phyloP scores from a whole-genome alignment of 768 basidiomycete species.

The Panaeolus papilionaceus region DNA sequence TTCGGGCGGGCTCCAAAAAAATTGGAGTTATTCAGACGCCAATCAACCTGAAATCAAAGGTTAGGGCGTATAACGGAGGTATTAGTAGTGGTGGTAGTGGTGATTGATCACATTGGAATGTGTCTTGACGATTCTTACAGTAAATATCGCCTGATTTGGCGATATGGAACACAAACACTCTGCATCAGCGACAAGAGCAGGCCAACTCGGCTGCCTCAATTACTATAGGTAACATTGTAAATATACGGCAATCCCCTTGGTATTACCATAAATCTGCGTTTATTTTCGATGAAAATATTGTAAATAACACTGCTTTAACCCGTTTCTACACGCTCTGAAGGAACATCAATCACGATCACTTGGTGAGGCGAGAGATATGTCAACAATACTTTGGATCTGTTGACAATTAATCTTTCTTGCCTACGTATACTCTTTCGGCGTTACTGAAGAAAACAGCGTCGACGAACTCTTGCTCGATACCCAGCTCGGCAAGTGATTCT shows the following conservation, averaged over 20 bases:
- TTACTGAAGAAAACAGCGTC: slow-evolving; percentile 73
- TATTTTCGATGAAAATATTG: slow-evolving; percentile 3
- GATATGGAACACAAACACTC: neutral
- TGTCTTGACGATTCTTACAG: neutral
- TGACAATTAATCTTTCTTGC: slow-evolving; percentile 23
- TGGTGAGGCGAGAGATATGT: neutral
- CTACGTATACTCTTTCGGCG: slow-evolving; percentile 53
- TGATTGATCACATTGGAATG: slow-evolving; percentile 1
- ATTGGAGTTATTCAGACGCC: neutral
- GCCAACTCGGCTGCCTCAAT: too few species aligned
- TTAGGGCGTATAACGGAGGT: neutral
- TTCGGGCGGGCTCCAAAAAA: neutral
- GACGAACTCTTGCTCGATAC: slow-evolving; percentile 76
- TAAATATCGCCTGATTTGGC: slow-evolving; percentile 13
- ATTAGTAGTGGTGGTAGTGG: neutral
- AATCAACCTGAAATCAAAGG: neutral
- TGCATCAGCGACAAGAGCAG: neutral
- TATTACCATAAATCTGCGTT: neutral
- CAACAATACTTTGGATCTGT: neutral
- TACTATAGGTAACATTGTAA: too few species aligned
- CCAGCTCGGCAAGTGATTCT: slow-evolving; percentile 80
- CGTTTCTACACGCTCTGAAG: neutral
- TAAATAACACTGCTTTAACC: slow-evolving; percentile 10
- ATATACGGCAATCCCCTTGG: neutral
- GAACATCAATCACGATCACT: neutral